These are phyloP conservation scores for Phytopythium aichiense DNA, from an alignment of 352 stramenopile genomes.

Conservation along the genomic window DNA sequence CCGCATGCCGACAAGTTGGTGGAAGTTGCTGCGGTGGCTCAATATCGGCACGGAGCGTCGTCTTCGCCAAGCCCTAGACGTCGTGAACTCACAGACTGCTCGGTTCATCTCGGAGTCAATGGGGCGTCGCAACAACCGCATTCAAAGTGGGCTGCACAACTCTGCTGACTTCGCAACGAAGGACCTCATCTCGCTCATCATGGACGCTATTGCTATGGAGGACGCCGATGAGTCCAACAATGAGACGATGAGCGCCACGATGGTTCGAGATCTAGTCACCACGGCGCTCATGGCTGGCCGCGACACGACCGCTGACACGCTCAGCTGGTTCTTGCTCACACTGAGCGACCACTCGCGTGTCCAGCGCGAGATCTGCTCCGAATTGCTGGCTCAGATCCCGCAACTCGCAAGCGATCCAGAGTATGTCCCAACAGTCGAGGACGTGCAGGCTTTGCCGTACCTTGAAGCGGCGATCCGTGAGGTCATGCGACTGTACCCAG, in stretches of 20 bases:
- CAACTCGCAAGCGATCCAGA: slow-evolving; percentile 13
- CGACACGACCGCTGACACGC: slow-evolving; percentile 54
- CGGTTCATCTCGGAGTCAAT: slow-evolving; percentile 7
- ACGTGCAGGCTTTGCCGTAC: slow-evolving; percentile 50
- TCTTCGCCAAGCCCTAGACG: slow-evolving; percentile 18
- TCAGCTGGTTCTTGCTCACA: slow-evolving; percentile 53
- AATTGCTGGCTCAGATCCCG: slow-evolving; percentile 27
- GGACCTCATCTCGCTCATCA: slow-evolving; percentile 36
- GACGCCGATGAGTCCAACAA: slow-evolving; percentile 7
- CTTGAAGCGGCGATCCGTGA: slow-evolving; percentile 52
- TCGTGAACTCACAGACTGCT: slow-evolving; percentile 12
- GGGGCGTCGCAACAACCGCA: slow-evolving; percentile 1
- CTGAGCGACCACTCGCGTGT: slow-evolving; percentile 33
- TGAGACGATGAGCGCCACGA: slow-evolving; percentile 17
- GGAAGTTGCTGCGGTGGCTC: slow-evolving; percentile 37
- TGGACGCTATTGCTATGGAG: slow-evolving; percentile 28
- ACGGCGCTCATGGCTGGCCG: slow-evolving; percentile 59
- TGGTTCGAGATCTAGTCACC: slow-evolving; percentile 57
- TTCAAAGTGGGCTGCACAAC: slow-evolving; percentile 8
- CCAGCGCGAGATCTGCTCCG: slow-evolving; percentile 17
- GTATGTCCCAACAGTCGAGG: slow-evolving; percentile 32
- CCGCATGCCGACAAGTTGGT: slow-evolving; percentile 29
- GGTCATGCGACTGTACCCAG: slow-evolving; percentile 51
- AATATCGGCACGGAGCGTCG: slow-evolving; percentile 28
- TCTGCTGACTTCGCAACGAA: slow-evolving; percentile 6